Evolutionary conservation across 495 filamentous ascomycete species (phyloP), one percentile per base, ranked within the genome.

Genomic region (Acidiella bohemica): DNA sequence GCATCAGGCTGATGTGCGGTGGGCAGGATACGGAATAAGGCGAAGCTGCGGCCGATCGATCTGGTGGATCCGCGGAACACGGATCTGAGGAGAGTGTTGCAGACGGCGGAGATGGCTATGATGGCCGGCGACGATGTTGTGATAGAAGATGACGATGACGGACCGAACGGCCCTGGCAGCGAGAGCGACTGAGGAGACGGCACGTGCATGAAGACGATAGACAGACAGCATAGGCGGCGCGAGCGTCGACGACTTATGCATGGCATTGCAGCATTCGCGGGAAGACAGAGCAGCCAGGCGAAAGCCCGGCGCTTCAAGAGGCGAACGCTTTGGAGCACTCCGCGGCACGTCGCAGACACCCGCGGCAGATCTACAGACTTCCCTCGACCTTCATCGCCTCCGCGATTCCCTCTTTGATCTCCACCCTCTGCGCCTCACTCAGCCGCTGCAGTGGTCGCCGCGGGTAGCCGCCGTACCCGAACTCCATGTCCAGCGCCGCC

Each of bases 391-490:
- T 69, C 58, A 88, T 70, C 5, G 81, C 75, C 36, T 82, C 73
- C 51, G 71, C 72, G 36, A 88, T 81, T 22, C 71, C 69, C 20
- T 67, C 66, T 17, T 73, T 70, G 35, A 73, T 60, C 14, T 64
- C 67, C 59, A 80, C 61, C 13, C 71, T 68, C 49, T 68, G 58
- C 20, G 58, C 65, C 19, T 67, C 59, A 14, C 55, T 64, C 31
- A 90, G 56, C 47, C 76, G 65, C 60, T 71, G 76, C 49, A 93
- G 66, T 40, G 84, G 84, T 34, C 73, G 67, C 18, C 84, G 67
- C 10, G 83, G 81, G 54, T 70, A 78, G 1, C 84, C 84, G 21
- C 84, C 84, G 55, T 92, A 93, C 26, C 84, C 84, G 56, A 75
- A 88, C 56, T 84, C 86, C 32, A 63, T 72, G 64, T 88, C 78